Conservation (phyloP, 1,284 basidiomycete species). For the Cryptococcus sp. region DNA sequence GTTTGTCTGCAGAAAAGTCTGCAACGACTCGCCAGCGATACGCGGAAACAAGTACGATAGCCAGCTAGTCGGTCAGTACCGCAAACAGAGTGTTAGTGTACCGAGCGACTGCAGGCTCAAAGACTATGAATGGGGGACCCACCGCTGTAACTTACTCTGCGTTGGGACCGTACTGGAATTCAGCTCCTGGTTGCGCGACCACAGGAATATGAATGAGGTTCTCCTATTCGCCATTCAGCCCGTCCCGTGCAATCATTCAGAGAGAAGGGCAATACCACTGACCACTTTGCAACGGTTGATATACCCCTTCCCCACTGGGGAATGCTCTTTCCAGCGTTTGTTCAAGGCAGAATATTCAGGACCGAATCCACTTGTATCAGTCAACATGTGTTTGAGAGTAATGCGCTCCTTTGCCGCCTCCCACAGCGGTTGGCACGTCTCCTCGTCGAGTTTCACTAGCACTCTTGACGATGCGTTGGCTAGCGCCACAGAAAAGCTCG, state of each 20-base stretch:
- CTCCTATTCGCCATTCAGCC: neutral
- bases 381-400: neutral
- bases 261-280: neutral
- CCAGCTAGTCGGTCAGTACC: neutral
- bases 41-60: neutral
- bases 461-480: neutral
- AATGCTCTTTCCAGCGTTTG: neutral
- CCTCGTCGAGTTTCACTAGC: neutral
- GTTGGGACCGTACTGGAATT: neutral
- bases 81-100: neutral
- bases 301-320: neutral
- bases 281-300: neutral
- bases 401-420: neutral
- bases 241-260: neutral
- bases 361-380: neutral
- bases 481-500: neutral
- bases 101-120: no score
- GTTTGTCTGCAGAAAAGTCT: neutral
- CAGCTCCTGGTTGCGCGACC: neutral
- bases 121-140: neutral
- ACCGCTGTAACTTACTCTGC: neutral
- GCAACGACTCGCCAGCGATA: neutral
- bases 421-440: neutral
- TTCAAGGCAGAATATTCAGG: neutral
- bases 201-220: neutral